Conservation (phyloP, 441 rosid genomes). For the Sinapis alba region DNA sequence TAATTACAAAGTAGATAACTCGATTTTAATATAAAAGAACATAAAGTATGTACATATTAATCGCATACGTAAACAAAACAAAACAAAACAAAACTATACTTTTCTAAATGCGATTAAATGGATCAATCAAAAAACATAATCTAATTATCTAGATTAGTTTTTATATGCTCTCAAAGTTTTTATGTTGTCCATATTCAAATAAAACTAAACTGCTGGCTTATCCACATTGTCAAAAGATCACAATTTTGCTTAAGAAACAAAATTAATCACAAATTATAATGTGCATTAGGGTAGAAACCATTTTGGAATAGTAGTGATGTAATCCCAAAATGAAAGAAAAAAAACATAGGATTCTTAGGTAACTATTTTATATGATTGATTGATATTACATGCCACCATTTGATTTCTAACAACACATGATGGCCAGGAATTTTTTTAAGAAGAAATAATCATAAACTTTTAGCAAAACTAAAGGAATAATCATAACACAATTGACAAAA, state of each 20-base stretch:
- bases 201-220: background rate
- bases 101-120: background rate
- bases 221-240: background rate
- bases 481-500: slow-evolving; percentile 35
- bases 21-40: background rate
- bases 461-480: background rate
- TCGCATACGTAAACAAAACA: background rate
- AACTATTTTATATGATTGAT: slow-evolving; percentile 2
- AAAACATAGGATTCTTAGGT: slow-evolving; percentile 24
- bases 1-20: background rate
- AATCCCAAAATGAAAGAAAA: background rate
- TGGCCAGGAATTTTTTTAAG: slow-evolving; percentile 9
- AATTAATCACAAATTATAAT: background rate
- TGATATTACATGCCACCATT: slow-evolving; percentile 34
- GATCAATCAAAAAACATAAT: background rate
- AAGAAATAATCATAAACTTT: slow-evolving; percentile 19
- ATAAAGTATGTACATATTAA: background rate
- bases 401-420: slow-evolving; percentile 26
- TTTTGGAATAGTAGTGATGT: background rate
- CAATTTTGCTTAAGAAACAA: background rate
- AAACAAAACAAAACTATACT: background rate
- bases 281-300: background rate
- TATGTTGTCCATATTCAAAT: background rate
- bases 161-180: background rate
- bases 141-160: background rate